phyloP scores from a whole-genome alignment of 2,329 filamentous ascomycete species.

The Huntiella abstrusa region DNA sequence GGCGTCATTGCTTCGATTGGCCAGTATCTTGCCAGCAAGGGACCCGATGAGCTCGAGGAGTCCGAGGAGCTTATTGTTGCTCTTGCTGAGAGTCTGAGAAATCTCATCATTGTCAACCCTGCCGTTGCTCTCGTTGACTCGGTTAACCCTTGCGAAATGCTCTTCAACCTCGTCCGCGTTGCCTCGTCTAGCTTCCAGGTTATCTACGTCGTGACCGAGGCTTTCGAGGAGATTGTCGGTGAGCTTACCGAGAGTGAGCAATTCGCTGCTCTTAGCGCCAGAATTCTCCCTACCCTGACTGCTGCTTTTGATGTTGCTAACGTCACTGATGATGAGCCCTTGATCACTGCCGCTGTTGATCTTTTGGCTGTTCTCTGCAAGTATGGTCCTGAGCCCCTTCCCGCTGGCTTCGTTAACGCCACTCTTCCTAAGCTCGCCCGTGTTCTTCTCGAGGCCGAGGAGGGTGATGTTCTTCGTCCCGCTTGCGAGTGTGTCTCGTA shows the following conservation, averaged over 20 bases:
- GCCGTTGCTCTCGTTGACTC: slow-evolving; percentile 53
- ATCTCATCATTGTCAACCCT: slow-evolving; percentile 65
- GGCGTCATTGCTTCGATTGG: slow-evolving; percentile 43
- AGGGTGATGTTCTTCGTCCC: slow-evolving; percentile 74
- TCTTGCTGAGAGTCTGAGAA: slow-evolving; percentile 67
- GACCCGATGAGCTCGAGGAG: slow-evolving; percentile 66
- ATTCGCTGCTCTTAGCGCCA: slow-evolving; percentile 63
- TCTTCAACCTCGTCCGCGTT: slow-evolving; percentile 78
- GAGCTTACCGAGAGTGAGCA: slow-evolving; percentile 46
- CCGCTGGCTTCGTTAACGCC: slow-evolving; percentile 65
- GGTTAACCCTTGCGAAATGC: slow-evolving; percentile 56
- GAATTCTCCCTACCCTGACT: slow-evolving; percentile 71
- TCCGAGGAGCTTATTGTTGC: slow-evolving; percentile 85
- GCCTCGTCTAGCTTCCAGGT: slow-evolving; percentile 84
- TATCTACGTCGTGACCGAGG: slow-evolving; percentile 69
- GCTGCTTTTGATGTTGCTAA: slow-evolving; percentile 78
- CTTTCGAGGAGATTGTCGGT: slow-evolving; percentile 72
- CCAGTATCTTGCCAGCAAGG: slow-evolving; percentile 60
- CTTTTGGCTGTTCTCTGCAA: slow-evolving; percentile 65
- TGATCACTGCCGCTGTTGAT: slow-evolving; percentile 75
- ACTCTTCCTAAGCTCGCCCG: slow-evolving; percentile 74
- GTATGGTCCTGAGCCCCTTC: slow-evolving; percentile 68
- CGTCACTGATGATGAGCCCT: slow-evolving; percentile 64
- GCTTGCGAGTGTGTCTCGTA: slow-evolving; percentile 75
- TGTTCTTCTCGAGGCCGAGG: slow-evolving; percentile 63